Base-by-base conservation (phyloP, 345 rosid species). In the Eucalyptus albens region DNA sequence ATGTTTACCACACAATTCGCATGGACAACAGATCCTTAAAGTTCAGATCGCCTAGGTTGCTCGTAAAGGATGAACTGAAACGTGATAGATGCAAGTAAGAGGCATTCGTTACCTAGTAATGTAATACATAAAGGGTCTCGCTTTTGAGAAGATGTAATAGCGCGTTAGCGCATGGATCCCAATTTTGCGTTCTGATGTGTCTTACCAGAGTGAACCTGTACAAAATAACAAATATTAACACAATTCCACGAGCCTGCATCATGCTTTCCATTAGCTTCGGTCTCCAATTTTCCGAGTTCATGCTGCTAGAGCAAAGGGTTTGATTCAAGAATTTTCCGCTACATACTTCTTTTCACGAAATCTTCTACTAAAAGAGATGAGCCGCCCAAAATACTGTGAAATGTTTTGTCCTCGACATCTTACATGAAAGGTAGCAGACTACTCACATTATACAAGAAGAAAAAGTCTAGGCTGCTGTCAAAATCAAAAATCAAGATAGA, bases 401-500 rank as follows among this genome's bases (percentile, higher is more conserved):
- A 77, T 77, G 27, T 21, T 37, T 77, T 37, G 40, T 77, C 83
- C 83, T 77, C 83, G 24, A 77, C 83, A 37, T 77, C 47, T 37
- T 77, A 8, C 83, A 77, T 21, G 62, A 31, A 86, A 50, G 17
- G 45, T 50, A 31, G 42, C 29, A 50, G n/a, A 44, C 47, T 86
- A 31, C 27, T 50, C 26, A 50, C n/a, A 86, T 86, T 51, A 86
- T 77, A 22, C 62, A 86, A 50, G 59, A 50, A 31, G 14, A 27
- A 86, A 50, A 50, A 50, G 29, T 50, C 87, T 37, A 51, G 29
- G 56, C 60, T n/a, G 44, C 65, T 17, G 87, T 47, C 33, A 49
- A 50, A 50, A 77, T 92, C 91, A 95, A 92, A 90, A 91, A 50
- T 95, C 96, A 37, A 97, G 92, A 92, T 96, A 93, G 85, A 96